Percentiles rank a stretch among this genome's conserved stretches.
Evolutionary conservation across 2,329 filamentous ascomycete species (phyloP).

Genomic region (Ophiobolus disseminans): DNA sequence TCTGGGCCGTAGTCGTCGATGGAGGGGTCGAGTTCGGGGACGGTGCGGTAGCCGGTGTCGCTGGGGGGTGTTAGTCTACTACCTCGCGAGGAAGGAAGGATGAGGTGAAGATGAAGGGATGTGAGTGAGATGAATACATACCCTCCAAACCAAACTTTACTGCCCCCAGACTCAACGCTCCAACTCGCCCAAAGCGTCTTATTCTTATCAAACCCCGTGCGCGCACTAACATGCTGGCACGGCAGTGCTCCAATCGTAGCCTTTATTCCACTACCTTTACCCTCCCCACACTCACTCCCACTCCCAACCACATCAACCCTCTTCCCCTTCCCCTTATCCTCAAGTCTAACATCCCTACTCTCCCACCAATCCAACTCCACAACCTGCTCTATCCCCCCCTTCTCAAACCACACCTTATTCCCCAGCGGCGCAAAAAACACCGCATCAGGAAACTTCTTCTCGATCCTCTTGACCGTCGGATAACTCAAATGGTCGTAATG

Average conservation of each 20-base stretch:
- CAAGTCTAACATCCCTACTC: constrained; percentile 74
- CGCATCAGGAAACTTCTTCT: constrained; percentile 73
- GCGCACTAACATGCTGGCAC: constrained; percentile 80
- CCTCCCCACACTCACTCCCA: too few relatives aligned
- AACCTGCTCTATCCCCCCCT: constrained; percentile 73
- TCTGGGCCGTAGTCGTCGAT: constrained; percentile 75
- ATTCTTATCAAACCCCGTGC: constrained; percentile 72
- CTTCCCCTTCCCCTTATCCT: constrained; percentile 29
- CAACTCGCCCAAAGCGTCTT: constrained; percentile 89
- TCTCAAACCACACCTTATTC: constrained; percentile 80
- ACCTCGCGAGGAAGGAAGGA: constrained; percentile 22
- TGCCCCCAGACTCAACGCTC: constrained; percentile 75
- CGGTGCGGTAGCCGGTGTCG: constrained; percentile 87
- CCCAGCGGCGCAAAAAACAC: constrained; percentile 90
- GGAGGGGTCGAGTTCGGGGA: constrained; percentile 60
- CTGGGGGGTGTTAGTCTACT: constrained; percentile 50
- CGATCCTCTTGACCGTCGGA: constrained; percentile 74
- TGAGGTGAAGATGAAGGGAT: background rate
- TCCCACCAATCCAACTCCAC: constrained; percentile 98
- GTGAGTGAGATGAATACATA: constrained; percentile 38
- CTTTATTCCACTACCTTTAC: constrained; percentile 62
- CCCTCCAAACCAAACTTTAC: constrained; percentile 84
- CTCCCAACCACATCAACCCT: too few relatives aligned
- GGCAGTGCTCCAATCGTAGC: constrained; percentile 81
- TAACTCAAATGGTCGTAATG: constrained; percentile 94